These are phyloP conservation scores for Penicillium sp. DNA, from an alignment of 2,329 filamentous ascomycete genomes.

Conservation along the genomic window DNA sequence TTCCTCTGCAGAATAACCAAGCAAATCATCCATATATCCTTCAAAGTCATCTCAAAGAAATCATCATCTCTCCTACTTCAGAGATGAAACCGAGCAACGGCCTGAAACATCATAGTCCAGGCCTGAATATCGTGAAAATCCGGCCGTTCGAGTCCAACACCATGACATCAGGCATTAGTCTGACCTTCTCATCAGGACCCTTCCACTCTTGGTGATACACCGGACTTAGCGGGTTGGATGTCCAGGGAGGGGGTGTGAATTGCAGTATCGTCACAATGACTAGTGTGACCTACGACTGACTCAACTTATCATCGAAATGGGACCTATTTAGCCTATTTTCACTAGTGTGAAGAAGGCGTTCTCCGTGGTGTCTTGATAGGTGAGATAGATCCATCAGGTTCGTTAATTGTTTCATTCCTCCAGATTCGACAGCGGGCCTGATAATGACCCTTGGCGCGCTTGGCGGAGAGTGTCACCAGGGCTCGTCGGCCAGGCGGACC, in stretches of 20 bases:
- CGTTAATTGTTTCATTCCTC: too few species aligned
- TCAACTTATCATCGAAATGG: background rate
- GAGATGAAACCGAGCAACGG: background rate
- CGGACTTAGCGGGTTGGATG: background rate
- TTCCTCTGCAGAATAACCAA: background rate
- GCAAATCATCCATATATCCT: background rate
- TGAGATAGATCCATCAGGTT: background rate
- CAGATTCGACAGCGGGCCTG: background rate
- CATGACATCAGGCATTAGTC: background rate
- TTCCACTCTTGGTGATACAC: background rate
- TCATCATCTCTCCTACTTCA: background rate
- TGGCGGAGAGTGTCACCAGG: conserved; percentile 7
- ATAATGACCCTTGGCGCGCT: conserved; percentile 23
- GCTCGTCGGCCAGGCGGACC: background rate
- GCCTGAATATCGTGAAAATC: background rate
- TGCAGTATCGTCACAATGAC: background rate
- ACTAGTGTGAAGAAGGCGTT: background rate
- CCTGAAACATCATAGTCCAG: background rate
- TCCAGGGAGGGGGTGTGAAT: background rate
- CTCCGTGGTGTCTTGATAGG: background rate
- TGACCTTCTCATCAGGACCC: background rate
- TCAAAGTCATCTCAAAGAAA: background rate
- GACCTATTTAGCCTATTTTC: background rate
- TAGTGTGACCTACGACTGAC: background rate
- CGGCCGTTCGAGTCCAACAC: background rate